Conservation (phyloP, 164 flowering plant species). For the Sedum album region DNA sequence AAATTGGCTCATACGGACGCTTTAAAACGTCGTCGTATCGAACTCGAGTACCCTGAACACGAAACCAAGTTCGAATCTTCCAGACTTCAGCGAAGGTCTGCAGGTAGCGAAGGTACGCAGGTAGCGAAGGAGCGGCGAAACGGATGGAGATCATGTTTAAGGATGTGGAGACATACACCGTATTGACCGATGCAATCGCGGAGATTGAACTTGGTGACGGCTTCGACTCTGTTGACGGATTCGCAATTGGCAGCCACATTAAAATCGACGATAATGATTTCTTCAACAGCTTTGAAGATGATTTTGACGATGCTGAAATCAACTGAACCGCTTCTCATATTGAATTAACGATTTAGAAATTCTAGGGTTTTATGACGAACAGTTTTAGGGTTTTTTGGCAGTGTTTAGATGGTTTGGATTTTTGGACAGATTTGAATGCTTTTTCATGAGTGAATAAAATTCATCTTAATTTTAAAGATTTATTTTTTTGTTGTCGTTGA, state of each 20-base stretch:
- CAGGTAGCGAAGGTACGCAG: neutral
- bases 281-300: neutral
- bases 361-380: neutral
- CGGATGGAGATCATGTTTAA: neutral
- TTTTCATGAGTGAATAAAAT: neutral
- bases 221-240: neutral
- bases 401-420: neutral
- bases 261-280: neutral
- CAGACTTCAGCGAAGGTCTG: too few species aligned
- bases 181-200: neutral
- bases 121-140: neutral
- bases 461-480: neutral
- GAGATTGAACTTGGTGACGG: neutral
- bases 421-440: neutral
- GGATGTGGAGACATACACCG: neutral
- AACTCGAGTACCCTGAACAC: too few species aligned
- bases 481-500: neutral
- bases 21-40: too few species aligned
- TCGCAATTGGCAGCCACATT: neutral
- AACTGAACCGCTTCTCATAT: neutral
- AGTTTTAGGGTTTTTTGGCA: neutral
- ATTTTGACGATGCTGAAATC: neutral
- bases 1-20: conserved; percentile 7
- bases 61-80: too few species aligned
- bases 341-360: neutral